Base-by-base conservation (phyloP, 2,329 filamentous ascomycete species). In the Paecilomyces fulvus region DNA sequence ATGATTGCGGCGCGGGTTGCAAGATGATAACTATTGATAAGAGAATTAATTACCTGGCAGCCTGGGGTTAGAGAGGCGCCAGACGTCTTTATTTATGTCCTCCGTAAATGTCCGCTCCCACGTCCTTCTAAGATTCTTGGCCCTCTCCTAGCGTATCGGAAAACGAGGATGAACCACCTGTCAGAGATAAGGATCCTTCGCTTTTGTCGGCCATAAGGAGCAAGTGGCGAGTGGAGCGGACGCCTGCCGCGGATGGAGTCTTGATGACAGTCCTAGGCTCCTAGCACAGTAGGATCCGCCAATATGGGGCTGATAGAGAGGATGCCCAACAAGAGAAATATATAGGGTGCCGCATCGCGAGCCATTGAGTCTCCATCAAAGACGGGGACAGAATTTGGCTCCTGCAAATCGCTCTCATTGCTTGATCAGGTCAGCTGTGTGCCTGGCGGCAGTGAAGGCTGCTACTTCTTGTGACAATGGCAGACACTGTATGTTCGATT, bases 401-500 rank as follows among this genome's bases (percentile, higher is more conserved):
- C 37, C 14, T 17, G 52, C 52, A 54, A 51, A 55, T 49, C 30
- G 54, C 52, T 55, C 51, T 49, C 49, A 49, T 30, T 30, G 11
- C 9, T 49, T 55, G 51, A 30, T 55, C 49, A 55, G 31, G 54
- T 43, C 31, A 52, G 46, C 49, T 25, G n/a, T 25, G n/a, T 17
- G 10, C 8, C 31, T 9, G 25, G 30, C 21, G 20, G 4, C 37
- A 50, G 48, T 55, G 53, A 46, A 43, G 48, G 33, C 50, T 53
- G 46, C 12, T 23, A 30, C 43, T 51, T 31, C 33, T 56, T 43
- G 4, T 8, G 17, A 20, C 9, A 43, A 43, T 43, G 37, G 51
- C 54, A 10, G 55, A 53, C 43, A 23, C 49, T 53, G 56, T 58
- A 57, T n/a, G 56, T 51, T 6, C 14, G 10, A 50, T 3, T 4